Conservation (phyloP, 768 basidiomycete genomes). For the Neoboletus subvelutipes region DNA sequence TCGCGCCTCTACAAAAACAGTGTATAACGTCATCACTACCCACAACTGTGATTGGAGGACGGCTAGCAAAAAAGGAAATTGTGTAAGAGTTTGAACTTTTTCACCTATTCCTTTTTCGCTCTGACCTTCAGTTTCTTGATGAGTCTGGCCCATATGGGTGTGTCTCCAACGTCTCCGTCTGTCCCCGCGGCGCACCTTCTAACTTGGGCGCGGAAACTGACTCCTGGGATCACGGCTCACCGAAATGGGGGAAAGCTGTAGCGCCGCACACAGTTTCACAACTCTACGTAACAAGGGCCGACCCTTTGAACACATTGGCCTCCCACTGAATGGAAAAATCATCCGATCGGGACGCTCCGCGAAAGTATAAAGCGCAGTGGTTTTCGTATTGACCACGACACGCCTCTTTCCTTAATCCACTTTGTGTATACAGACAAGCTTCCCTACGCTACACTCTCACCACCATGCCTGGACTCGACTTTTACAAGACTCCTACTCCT, state of each 20-base stretch:
- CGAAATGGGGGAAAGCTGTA: conserved; percentile 10
- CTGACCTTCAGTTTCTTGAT: neutral
- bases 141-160: conserved; percentile 7
- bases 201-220: conserved; percentile 8
- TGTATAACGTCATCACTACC: neutral
- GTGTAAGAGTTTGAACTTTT: neutral
- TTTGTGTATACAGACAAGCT: conserved; percentile 22
- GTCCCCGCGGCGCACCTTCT: conserved; percentile 20
- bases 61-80: neutral
- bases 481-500: conserved; percentile 22
- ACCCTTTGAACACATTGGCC: conserved; percentile 23
- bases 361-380: conserved; percentile 22
- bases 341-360: conserved; percentile 10
- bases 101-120: neutral
- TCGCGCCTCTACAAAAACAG: neutral
- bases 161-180: conserved; percentile 17
- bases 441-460: conserved; percentile 7
- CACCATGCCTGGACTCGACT: conserved; percentile 37
- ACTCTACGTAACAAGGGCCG: conserved; percentile 24
- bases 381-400: neutral
- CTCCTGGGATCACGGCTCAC: neutral
- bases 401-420: conserved; percentile 14
- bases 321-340: conserved; percentile 10
- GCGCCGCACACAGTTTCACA: conserved; percentile 9
- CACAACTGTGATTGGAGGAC: neutral